Percentiles rank a stretch among this genome's conserved stretches.
Evolutionary conservation across 148 eudicot species (phyloP).

Genomic region (Pharnaceum exiguum): DNA sequence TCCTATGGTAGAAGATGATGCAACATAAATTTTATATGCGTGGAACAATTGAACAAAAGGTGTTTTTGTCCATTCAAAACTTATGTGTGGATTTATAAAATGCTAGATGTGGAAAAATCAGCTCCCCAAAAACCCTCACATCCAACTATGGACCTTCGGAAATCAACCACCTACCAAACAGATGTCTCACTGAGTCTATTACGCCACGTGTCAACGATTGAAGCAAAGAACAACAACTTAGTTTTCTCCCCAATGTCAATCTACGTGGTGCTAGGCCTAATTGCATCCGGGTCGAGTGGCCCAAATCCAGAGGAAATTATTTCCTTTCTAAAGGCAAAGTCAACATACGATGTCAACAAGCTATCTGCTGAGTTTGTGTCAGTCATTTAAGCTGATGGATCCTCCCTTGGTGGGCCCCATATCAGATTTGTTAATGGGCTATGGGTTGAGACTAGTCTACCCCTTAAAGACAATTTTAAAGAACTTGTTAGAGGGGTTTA

Average conservation of each 20-base stretch:
- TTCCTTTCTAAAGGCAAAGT: conserved; percentile 30
- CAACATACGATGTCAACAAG: conserved; percentile 30
- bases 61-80: no score
- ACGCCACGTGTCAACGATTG: conserved; percentile 2
- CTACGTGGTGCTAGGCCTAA: conserved; percentile 36
- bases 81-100: no score
- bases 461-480: conserved; percentile 35
- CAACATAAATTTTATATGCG: no score
- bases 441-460: conserved; percentile 39
- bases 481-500: conserved; percentile 26
- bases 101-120: no score
- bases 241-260: conserved; percentile 53
- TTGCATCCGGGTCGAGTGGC: conserved; percentile 43
- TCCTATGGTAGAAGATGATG: no score
- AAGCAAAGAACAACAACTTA: conserved; percentile 27
- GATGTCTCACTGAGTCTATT: conserved; percentile 31
- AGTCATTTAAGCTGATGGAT: conserved; percentile 30
- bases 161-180: no score
- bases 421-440: conserved; percentile 42
- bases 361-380: conserved; percentile 38
- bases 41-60: no score
- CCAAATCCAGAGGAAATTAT: conserved; percentile 40
- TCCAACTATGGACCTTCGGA: no score
- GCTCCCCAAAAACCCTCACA: no score
- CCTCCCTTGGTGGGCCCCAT: conserved; percentile 30